A percentile compares a stretch with the other conserved stretches of the same genome.
Conservation (phyloP, 2,329 filamentous ascomycete genomes). For the Diplocarpon mali region DNA sequence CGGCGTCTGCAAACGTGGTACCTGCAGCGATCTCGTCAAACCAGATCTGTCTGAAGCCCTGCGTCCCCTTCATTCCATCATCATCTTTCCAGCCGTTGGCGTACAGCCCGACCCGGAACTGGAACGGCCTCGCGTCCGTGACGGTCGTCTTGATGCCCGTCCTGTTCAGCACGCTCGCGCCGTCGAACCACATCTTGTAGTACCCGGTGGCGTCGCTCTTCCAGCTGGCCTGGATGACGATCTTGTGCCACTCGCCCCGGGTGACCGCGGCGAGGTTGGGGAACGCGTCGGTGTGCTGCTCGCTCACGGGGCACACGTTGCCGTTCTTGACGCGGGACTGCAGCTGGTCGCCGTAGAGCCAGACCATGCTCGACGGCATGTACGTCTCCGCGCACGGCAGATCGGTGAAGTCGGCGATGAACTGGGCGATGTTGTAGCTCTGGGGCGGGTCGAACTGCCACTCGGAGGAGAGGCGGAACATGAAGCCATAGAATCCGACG, state of each 20-base stretch:
- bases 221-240: constrained; percentile 37
- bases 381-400: constrained; percentile 33
- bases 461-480: constrained; percentile 35
- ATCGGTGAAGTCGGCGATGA: constrained; percentile 38
- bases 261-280: constrained; percentile 30
- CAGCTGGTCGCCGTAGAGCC: constrained; percentile 34
- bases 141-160: constrained; percentile 34
- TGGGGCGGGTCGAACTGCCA: constrained; percentile 36
- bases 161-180: constrained; percentile 32
- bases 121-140: constrained; percentile 32
- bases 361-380: constrained; percentile 40
- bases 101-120: constrained; percentile 38
- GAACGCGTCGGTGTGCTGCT: constrained; percentile 27
- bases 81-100: constrained; percentile 40
- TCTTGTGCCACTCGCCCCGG: constrained; percentile 35
- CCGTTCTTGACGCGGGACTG: constrained; percentile 33
- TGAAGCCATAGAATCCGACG: constrained; percentile 38
- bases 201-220: constrained; percentile 33
- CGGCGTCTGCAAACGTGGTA: constrained; percentile 31
- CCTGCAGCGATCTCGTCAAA: constrained; percentile 38
- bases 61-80: constrained; percentile 29
- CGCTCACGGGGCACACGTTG: constrained; percentile 24
- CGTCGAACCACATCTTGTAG: constrained; percentile 38
- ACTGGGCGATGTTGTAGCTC: constrained; percentile 38
- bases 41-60: constrained; percentile 37